A percentile compares a stretch with the other conserved stretches of the same genome.
phyloP scores from a whole-genome alignment of 1,284 basidiomycete species.

The Ceratobasidium sp. region DNA sequence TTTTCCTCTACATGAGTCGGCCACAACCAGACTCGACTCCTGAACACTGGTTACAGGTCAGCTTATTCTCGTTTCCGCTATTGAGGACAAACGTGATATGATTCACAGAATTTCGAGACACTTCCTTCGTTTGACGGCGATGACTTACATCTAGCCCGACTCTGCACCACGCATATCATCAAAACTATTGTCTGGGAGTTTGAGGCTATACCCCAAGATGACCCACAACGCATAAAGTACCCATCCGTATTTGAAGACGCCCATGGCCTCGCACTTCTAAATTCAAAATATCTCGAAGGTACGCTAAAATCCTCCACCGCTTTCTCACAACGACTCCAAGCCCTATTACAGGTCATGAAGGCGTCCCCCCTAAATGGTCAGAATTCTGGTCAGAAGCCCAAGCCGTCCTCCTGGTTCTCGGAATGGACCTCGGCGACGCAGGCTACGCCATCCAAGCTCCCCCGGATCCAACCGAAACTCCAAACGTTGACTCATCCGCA shows the following conservation, averaged over 20 bases:
- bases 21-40: conserved; percentile 32
- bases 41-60: conserved; percentile 30
- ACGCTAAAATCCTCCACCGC: not conserved
- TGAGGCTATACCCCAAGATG: conserved; percentile 8
- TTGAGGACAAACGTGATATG: no score
- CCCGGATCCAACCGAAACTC: conserved; percentile 16
- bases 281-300: conserved; percentile 21
- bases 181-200: conserved; percentile 40
- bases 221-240: conserved; percentile 30
- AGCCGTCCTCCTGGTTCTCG: conserved; percentile 18
- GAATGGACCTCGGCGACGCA: conserved; percentile 35
- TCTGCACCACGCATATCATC: conserved; percentile 26
- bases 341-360: conserved; percentile 7
- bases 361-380: conserved; percentile 9
- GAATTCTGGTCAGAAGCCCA: conserved; percentile 33
- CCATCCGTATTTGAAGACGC: conserved; percentile 38
- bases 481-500: conserved; percentile 4
- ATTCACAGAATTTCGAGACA: conserved; percentile 23
- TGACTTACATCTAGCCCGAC: conserved; percentile 26
- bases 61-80: not conserved
- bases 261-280: conserved; percentile 3
- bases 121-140: conserved; percentile 30
- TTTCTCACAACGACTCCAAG: no score
- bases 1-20: conserved; percentile 35
- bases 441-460: conserved; percentile 35